A percentile compares a stretch with the other conserved stretches of the same genome.
Evolutionary conservation across 108 stramenopile genomes (phyloP).

Genomic region (Cyclotella choctawhatcheeana): DNA sequence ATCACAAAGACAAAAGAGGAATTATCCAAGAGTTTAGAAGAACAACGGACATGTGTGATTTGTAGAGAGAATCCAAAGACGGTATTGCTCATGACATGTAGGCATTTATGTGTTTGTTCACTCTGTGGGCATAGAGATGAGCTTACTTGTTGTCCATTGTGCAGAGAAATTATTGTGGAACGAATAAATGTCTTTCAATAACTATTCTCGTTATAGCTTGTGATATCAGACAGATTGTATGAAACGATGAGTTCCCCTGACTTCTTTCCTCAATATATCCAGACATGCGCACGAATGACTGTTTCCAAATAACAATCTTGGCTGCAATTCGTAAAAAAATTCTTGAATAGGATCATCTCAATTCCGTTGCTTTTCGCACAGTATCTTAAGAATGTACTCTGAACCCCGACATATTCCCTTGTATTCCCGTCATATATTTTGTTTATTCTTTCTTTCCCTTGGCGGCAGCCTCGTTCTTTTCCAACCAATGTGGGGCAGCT

Average conservation of each 20-base stretch:
- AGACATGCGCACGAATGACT: too few species aligned
- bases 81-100: slow-evolving; percentile 37
- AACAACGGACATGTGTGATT: slow-evolving; percentile 43
- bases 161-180: slow-evolving; percentile 34
- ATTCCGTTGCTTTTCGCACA: too few species aligned
- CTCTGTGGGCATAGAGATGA: slow-evolving; percentile 27
- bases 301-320: neutral
- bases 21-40: slow-evolving; percentile 27
- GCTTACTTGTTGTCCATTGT: slow-evolving; percentile 37
- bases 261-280: too few species aligned
- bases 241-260: neutral
- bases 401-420: too few species aligned
- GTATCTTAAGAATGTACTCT: too few species aligned
- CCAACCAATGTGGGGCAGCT: slow-evolving; percentile 4
- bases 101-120: slow-evolving; percentile 46
- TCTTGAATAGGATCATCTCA: too few species aligned
- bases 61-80: slow-evolving; percentile 38
- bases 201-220: neutral
- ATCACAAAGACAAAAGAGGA: slow-evolving; percentile 36
- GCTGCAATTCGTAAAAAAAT: too few species aligned
- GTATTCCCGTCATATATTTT: too few species aligned
- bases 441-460: neutral
- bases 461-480: neutral
- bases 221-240: neutral
- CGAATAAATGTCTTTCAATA: slow-evolving; percentile 33